A percentile compares a stretch with the other conserved stretches of the same genome.
These are phyloP conservation scores for Cercospora sp. DNA, from an alignment of 2,329 filamentous ascomycete genomes.

Conservation along the genomic window DNA sequence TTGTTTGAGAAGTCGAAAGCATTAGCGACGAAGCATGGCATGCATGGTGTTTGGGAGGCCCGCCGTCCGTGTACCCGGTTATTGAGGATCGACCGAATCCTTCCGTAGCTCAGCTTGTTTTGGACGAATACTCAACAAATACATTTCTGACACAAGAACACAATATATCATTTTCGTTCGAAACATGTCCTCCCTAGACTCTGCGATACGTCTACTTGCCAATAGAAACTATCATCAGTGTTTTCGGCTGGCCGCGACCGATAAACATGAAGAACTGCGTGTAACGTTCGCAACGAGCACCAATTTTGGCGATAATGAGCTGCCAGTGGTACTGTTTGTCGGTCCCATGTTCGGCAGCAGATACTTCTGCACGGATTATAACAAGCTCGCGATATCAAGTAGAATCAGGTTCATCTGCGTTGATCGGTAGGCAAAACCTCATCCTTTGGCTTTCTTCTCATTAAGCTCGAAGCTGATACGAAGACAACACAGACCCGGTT, in stretches of 20 bases:
- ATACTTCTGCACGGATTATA: constrained; percentile 33
- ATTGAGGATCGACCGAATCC: background rate
- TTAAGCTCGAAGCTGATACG: background rate
- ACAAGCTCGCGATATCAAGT: constrained; percentile 36
- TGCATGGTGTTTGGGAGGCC: background rate
- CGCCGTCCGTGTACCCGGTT: background rate
- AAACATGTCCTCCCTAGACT: constrained; percentile 1
- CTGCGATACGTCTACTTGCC: constrained; percentile 22
- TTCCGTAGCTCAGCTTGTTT: background rate
- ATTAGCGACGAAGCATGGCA: background rate
- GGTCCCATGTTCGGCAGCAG: constrained; percentile 44
- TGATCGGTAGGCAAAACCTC: constrained; percentile 39
- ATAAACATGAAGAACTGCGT: constrained; percentile 27
- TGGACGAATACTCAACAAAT: background rate
- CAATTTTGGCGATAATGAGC: constrained; percentile 31
- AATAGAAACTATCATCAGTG: constrained; percentile 30
- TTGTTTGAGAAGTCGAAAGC: background rate
- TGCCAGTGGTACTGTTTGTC: constrained; percentile 42
- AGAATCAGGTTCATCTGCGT: constrained; percentile 43
- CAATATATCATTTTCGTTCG: background rate
- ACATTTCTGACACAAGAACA: background rate
- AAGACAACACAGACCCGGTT: constrained; percentile 42
- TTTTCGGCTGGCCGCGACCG: constrained; percentile 33
- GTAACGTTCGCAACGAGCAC: constrained; percentile 38
- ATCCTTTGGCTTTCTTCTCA: background rate